Evolutionary conservation across 2,329 filamentous ascomycete genomes (phyloP).

Genomic region (Penicillium sp.): DNA sequence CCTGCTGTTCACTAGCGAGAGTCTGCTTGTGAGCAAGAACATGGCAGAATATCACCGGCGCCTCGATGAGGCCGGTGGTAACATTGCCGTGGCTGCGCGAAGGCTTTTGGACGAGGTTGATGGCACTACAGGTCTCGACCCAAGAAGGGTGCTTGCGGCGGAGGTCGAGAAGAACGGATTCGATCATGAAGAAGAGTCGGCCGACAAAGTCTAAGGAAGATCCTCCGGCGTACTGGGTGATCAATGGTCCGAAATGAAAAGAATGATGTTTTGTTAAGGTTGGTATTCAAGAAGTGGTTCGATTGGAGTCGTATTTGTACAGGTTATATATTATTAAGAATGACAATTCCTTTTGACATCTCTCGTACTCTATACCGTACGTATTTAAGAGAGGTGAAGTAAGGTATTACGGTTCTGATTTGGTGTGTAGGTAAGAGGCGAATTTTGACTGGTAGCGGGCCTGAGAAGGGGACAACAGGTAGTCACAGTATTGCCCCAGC

Average conservation of each 20-base stretch:
- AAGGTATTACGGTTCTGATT: neutral
- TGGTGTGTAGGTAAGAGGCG: neutral
- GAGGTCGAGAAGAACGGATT: conserved; percentile 1
- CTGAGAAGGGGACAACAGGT: neutral
- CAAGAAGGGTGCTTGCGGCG: conserved; percentile 5
- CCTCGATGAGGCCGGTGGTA: conserved; percentile 32
- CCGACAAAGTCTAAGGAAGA: conserved; percentile 1
- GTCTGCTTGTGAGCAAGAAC: conserved; percentile 32
- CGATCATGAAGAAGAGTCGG: neutral
- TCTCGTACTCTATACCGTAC: neutral
- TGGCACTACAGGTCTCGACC: conserved; percentile 18
- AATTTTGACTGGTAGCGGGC: neutral
- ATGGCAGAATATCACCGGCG: conserved; percentile 33
- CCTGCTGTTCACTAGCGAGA: conserved; percentile 1
- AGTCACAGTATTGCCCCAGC: neutral
- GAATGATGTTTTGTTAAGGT: neutral
- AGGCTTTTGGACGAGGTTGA: conserved; percentile 35
- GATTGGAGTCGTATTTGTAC: neutral
- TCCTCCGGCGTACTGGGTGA: neutral
- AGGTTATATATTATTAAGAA: neutral
- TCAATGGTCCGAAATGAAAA: neutral
- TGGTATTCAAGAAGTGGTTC: conserved; percentile 1
- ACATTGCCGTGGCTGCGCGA: conserved; percentile 31
- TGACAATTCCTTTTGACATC: neutral
- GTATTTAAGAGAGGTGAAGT: no score